These are phyloP conservation scores for Psilocybe cubensis DNA, from an alignment of 768 basidiomycete species.

Conservation along the genomic window DNA sequence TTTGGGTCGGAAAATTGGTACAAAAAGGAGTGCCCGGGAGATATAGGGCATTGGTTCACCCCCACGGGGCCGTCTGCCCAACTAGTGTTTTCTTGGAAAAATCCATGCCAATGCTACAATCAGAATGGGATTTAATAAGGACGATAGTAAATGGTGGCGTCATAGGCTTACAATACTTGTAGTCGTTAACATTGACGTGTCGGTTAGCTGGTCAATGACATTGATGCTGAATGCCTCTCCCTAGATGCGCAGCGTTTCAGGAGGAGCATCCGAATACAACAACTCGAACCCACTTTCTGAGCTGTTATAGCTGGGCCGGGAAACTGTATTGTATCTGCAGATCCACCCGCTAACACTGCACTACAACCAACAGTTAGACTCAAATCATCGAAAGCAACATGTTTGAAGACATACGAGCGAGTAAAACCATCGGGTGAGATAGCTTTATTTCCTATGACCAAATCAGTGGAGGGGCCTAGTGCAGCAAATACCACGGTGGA, in stretches of 20 bases:
- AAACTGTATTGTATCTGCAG: conserved; percentile 15
- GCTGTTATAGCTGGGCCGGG: conserved; percentile 34
- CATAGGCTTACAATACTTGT: conserved; percentile 50
- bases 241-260: conserved; percentile 20
- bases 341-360: conserved; percentile 33
- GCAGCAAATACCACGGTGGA: conserved; percentile 13
- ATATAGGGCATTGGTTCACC: conserved; percentile 47
- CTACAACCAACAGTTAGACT: conserved; percentile 13
- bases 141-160: not conserved
- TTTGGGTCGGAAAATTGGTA: conserved; percentile 38
- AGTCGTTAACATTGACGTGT: conserved; percentile 49
- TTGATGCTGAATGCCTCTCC: conserved; percentile 49
- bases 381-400: not conserved
- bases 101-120: conserved; percentile 48
- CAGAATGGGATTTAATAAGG: not conserved
- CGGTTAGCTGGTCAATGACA: conserved; percentile 49
- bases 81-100: conserved; percentile 38
- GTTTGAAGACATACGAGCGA: conserved; percentile 32
- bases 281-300: conserved; percentile 24
- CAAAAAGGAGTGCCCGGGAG: conserved; percentile 38
- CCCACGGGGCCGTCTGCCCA: conserved; percentile 46
- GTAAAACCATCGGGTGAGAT: conserved; percentile 54
- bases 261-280: not conserved
- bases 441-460: conserved; percentile 43
- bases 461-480: conserved; percentile 32